phyloP scores from a whole-genome alignment of 768 basidiomycete species.

The Tephrocybe sp. region DNA sequence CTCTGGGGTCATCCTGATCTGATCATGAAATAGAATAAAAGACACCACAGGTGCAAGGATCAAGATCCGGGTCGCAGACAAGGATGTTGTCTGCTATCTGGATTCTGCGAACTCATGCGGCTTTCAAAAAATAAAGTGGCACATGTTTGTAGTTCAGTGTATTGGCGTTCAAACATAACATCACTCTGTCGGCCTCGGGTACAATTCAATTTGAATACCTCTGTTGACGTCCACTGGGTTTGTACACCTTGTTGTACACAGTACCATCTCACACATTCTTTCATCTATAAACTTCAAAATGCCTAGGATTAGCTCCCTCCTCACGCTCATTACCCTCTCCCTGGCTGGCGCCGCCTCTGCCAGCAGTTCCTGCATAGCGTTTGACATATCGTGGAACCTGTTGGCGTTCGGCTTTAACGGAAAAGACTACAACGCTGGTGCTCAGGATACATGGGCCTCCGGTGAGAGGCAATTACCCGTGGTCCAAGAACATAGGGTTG shows the following conservation, averaged over 20 bases:
- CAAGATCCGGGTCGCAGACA: no score
- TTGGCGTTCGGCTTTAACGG: slow-evolving; percentile 81
- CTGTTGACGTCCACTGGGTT: neutral
- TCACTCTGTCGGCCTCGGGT: neutral
- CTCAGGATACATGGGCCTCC: slow-evolving; percentile 63
- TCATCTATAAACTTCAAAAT: slow-evolving; percentile 10
- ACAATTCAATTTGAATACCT: neutral
- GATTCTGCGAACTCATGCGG: no score
- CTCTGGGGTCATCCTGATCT: no score
- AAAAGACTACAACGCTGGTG: slow-evolving; percentile 81
- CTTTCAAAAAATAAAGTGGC: no score
- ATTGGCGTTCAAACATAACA: neutral
- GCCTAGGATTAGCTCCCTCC: slow-evolving; percentile 12
- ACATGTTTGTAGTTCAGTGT: neutral
- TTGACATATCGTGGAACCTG: slow-evolving; percentile 80
- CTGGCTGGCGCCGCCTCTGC: slow-evolving; percentile 17
- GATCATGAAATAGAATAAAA: no score
- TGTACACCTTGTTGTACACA: neutral
- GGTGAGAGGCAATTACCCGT: slow-evolving; percentile 31
- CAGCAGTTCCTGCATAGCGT: slow-evolving; percentile 58
- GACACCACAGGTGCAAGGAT: no score
- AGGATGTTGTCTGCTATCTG: no score
- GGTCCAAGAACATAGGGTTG: neutral
- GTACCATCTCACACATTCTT: slow-evolving; percentile 1
- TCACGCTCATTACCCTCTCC: slow-evolving; percentile 21